These are phyloP conservation scores for Nothophytophthora sp. DNA, from an alignment of 352 stramenopile genomes.

Conservation along the genomic window DNA sequence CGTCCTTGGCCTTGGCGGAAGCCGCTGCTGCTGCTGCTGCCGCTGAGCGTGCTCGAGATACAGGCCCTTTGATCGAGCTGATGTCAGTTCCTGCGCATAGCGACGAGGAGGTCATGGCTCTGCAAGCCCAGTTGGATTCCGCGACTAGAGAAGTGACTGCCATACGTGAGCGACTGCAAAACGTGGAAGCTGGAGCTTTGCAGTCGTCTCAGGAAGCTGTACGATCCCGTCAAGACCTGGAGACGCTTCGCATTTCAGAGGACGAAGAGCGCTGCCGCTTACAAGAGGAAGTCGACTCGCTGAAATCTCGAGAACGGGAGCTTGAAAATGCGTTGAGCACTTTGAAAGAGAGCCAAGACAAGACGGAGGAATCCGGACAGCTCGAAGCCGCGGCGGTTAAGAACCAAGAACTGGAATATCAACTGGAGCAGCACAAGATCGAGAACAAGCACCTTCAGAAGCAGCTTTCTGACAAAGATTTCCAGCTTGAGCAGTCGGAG, in stretches of 20 bases:
- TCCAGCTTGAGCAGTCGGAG: slow-evolving; percentile 62
- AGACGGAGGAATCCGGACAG: slow-evolving; percentile 22
- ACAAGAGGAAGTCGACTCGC: slow-evolving; percentile 35
- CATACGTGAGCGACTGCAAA: slow-evolving; percentile 36
- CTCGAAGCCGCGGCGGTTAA: slow-evolving; percentile 18
- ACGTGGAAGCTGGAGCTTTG: slow-evolving; percentile 26
- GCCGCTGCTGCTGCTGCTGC: slow-evolving; percentile 26
- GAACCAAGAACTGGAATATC: slow-evolving; percentile 41
- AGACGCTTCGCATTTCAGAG: slow-evolving; percentile 31
- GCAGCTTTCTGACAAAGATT: slow-evolving; percentile 65
- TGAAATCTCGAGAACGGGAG: slow-evolving; percentile 36
- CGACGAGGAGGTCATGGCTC: slow-evolving; percentile 36
- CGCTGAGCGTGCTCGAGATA: slow-evolving; percentile 13
- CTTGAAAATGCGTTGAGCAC: slow-evolving; percentile 31
- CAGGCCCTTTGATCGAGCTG: slow-evolving; percentile 20
- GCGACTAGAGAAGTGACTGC: slow-evolving; percentile 33
- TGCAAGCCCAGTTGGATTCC: slow-evolving; percentile 38
- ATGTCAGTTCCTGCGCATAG: slow-evolving; percentile 9
- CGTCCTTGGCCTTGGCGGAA: too few relatives aligned
- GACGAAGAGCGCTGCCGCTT: slow-evolving; percentile 41
- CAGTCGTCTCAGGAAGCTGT: slow-evolving; percentile 28
- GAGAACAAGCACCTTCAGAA: slow-evolving; percentile 77
- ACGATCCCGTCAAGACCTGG: slow-evolving; percentile 30
- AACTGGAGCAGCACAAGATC: slow-evolving; percentile 73
- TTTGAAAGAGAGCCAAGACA: slow-evolving; percentile 34